These are phyloP conservation scores for Solanum microdontum DNA, from an alignment of 257 asterid genomes.

Conservation along the genomic window DNA sequence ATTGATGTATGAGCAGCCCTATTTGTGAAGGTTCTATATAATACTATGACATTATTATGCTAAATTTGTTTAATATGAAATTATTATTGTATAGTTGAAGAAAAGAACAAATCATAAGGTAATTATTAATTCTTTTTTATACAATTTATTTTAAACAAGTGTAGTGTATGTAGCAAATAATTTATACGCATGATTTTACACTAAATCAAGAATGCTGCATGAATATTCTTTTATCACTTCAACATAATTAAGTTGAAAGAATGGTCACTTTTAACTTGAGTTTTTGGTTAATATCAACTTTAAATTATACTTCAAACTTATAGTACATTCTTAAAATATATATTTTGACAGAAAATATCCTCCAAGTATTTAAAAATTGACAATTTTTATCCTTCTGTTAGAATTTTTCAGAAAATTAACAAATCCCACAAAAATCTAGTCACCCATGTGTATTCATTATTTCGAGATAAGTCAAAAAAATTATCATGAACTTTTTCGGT, in stretches of 20 bases:
- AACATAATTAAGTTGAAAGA: neutral
- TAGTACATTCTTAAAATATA: no score
- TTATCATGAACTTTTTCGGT: neutral
- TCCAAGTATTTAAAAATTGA: neutral
- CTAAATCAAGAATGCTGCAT: neutral
- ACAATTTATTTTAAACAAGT: neutral
- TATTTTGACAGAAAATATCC: no score
- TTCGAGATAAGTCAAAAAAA: neutral
- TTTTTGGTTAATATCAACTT: no score
- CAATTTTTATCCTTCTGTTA: neutral
- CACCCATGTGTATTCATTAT: neutral
- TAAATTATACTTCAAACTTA: neutral
- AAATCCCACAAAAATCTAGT: neutral
- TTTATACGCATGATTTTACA: neutral
- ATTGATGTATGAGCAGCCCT: neutral
- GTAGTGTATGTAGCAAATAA: neutral
- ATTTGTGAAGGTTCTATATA: no score
- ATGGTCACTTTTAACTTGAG: neutral
- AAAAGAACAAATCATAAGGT: neutral
- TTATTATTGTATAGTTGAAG: neutral
- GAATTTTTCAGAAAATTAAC: neutral
- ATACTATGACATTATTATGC: no score
- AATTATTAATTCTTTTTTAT: neutral
- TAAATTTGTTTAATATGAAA: no score
- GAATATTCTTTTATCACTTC: neutral